Evolutionary conservation across 495 filamentous ascomycete species (phyloP).

Genomic region (Penicillium longicatenatum): DNA sequence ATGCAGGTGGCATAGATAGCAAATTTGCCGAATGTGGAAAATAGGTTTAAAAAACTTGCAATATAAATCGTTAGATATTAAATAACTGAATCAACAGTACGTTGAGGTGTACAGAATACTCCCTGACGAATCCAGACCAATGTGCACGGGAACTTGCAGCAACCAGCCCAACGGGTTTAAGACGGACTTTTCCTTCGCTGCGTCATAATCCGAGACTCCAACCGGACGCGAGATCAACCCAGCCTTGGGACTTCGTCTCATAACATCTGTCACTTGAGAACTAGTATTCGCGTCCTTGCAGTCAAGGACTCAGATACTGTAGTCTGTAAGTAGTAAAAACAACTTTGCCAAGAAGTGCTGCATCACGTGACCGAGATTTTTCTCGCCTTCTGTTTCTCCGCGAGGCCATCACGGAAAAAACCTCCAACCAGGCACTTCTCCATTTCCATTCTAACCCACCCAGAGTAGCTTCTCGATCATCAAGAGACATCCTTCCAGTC

Average conservation of each 20-base stretch:
- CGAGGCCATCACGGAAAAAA: slow-evolving; percentile 17
- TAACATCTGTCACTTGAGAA: neutral
- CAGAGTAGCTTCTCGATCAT: slow-evolving; percentile 4
- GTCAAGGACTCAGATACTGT: no score
- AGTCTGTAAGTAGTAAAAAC: no score
- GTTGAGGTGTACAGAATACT: no score
- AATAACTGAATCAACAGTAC: no score
- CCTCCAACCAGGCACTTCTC: slow-evolving; percentile 11
- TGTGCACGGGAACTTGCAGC: neutral
- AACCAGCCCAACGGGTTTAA: slow-evolving; percentile 13
- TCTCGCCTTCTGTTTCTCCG: slow-evolving; percentile 17
- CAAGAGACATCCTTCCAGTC: neutral
- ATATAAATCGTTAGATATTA: no score
- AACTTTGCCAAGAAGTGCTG: no score
- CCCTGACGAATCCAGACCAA: no score
- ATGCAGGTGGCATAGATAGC: no score
- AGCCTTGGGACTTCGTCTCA: neutral
- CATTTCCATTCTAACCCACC: neutral
- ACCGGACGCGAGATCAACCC: neutral
- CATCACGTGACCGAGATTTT: slow-evolving; percentile 18
- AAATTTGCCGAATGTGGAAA: no score
- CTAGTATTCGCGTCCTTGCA: no score
- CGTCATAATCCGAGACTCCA: neutral
- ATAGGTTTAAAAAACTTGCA: no score
- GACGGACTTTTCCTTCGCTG: slow-evolving; percentile 16